These are phyloP conservation scores for Trichosporon sp. DNA, from an alignment of 1,284 basidiomycete species.

Conservation along the genomic window DNA sequence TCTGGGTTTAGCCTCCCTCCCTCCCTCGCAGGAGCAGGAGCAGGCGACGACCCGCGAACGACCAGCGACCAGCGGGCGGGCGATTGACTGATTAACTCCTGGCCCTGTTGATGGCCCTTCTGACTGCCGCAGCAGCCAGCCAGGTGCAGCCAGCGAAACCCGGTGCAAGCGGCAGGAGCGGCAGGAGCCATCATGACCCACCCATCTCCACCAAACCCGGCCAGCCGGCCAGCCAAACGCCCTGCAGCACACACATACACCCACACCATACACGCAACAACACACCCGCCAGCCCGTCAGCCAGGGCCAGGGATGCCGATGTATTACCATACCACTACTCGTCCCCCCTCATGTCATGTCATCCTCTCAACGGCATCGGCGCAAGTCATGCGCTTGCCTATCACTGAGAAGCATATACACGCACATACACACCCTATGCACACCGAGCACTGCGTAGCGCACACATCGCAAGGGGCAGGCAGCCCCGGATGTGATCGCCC, in stretches of 20 bases:
- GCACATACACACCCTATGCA: background rate
- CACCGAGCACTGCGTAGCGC: background rate
- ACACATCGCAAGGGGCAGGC: background rate
- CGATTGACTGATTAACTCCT: too few relatives aligned
- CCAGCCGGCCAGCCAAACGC: background rate
- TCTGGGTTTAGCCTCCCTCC: background rate
- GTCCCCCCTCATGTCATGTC: background rate
- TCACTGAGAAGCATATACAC: background rate
- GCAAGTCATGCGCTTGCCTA: background rate
- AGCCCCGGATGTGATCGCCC: background rate
- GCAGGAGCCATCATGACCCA: too few relatives aligned
- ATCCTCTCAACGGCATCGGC: background rate
- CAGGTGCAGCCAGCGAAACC: too few relatives aligned
- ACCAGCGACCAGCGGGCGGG: background rate
- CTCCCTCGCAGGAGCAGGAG: too few relatives aligned
- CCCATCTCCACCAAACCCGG: background rate
- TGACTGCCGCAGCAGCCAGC: background rate
- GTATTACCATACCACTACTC: background rate
- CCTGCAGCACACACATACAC: background rate
- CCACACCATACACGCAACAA: background rate
- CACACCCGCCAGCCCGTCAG: background rate
- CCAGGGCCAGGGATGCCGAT: background rate
- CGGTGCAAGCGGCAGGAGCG: too few relatives aligned
- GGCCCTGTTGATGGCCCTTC: background rate
- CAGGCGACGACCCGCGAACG: too few relatives aligned